Evolutionary conservation across 2,329 filamentous ascomycete genomes (phyloP), one percentile per base, ranked within the genome.

Genomic region (Arthrocladium fulminans): DNA sequence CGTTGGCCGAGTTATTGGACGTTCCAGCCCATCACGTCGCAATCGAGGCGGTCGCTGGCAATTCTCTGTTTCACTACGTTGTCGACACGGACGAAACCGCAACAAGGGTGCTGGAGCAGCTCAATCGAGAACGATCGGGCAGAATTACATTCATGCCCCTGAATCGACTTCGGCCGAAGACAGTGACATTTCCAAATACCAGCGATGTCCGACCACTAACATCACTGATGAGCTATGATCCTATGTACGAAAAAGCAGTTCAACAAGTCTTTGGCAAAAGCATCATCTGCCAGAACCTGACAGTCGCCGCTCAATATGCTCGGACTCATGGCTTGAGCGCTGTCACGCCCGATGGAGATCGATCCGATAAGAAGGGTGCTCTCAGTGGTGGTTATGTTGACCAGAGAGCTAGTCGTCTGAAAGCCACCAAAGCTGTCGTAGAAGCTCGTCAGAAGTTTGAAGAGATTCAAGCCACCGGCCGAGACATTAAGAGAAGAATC

Each of bases 351-450:
- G 89, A 97, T 49, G 92, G 92, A 65, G 90, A 97, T 66, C 87
- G 87, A 25, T 89, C 88, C 1, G 94, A 96, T 68, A 95, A 94
- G 70, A 85, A 90, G 58, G 92, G 92, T 67, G 90, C 89, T 12
- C 80, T 98, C 72, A 96, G 88, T 42, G 92, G 92, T 73, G 92
- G 92, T 59, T 98, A 84, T 62, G 84, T 95, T 54, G 92, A 98
- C 62, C 80, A 85, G 9, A 79, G 85, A 27, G 84, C 83, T 57
- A 97, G 90, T 1, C 83, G 90, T 19, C 74, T 97, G n/a, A 84
- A 90, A 59, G 88, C 85, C 23, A 84, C 95, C 24, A 83, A 83
- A 51, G 75, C 80, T 3, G 79, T 90, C 25, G 80, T 81, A 48
- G 83, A 80, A 59, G 87, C 84, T 73, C 80, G 88, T 29, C 76